Evolutionary conservation across 331 rosid genomes (phyloP), one percentile per base, ranked within the genome.

Genomic region (Erythrophleum ivorense): DNA sequence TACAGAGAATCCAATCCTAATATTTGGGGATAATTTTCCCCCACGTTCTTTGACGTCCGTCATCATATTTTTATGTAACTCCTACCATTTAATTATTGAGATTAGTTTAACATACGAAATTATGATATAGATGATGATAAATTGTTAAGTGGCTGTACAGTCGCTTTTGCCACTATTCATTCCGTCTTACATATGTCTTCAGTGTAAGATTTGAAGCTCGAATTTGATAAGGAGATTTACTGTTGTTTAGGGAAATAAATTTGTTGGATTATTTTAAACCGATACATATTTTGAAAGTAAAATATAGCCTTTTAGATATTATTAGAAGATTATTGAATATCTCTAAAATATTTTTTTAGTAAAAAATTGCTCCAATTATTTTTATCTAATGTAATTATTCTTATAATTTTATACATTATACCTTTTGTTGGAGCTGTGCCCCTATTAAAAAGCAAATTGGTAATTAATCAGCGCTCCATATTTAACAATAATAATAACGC

Each of bases 1-100:
- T 92, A 78, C 92, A 83, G 92, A 90, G 97, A 86, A 81, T 84
- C 75, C 79, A 80, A 75, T 79, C 84, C 82, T 76, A 62, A 65
- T 77, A 82, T 81, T 63, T 53, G 84, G 84, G 71, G 87, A 81
- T 46, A 58, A 34, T 83, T 78, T 59, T 53, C 73, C 71, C 80
- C 64, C 64, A 7, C 33, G 55, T 65, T 31, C 77, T 83, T 78
- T 80, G 31, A 43, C 55, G 58, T 82, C 60, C 59, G 55, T 69
- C 40, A 36, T 41, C 57, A 45, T 24, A 66, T 29, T 41, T 31
- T 7, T 71, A 9, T 29, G 43, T 24, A 84, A 72, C 62, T 14
- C 81, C 73, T 71, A 33, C 41, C 71, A 62, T 79, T 66, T 82
- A 82, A 78, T 75, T 80, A 9, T 55, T 75, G 49, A 45, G 40